A percentile compares a stretch with the other conserved stretches of the same genome.
These are phyloP conservation scores for Lentinula detonsa DNA, from an alignment of 768 basidiomycete genomes.

Conservation along the genomic window DNA sequence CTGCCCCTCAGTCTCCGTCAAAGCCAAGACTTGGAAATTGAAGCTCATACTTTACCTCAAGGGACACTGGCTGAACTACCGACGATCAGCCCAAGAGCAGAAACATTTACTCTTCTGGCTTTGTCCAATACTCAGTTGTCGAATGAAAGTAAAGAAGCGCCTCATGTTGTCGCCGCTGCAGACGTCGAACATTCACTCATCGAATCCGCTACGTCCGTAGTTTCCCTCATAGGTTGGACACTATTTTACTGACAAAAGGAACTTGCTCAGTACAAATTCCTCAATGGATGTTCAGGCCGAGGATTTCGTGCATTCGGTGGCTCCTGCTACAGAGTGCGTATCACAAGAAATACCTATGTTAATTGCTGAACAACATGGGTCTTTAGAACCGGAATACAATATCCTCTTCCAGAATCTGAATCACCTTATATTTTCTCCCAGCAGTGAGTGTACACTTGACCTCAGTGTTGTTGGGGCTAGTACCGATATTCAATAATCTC, in stretches of 20 bases:
- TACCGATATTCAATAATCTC: not conserved
- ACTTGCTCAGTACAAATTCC: not conserved
- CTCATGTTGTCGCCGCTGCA: not conserved
- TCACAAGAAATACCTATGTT: not conserved
- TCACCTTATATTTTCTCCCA: not conserved
- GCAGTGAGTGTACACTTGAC: not conserved
- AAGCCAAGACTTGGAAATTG: not conserved
- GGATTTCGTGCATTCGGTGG: not conserved
- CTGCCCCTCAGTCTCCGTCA: not conserved
- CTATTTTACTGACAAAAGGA: not conserved
- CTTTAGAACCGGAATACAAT: not conserved
- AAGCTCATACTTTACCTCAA: not conserved
- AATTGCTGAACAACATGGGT: not conserved
- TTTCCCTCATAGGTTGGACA: no score
- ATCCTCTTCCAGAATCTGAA: not conserved
- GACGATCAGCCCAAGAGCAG: not conserved
- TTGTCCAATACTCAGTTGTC: not conserved
- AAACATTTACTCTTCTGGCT: not conserved
- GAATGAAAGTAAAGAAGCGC: not conserved
- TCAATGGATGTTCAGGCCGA: not conserved
- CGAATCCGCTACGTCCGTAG: not conserved
- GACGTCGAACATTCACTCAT: not conserved
- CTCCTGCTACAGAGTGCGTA: not conserved
- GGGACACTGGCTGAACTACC: not conserved
- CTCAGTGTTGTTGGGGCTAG: not conserved